Evolutionary conservation across 441 rosid genomes (phyloP), one percentile per base, ranked within the genome.

Genomic region (Isatis lusitanica): DNA sequence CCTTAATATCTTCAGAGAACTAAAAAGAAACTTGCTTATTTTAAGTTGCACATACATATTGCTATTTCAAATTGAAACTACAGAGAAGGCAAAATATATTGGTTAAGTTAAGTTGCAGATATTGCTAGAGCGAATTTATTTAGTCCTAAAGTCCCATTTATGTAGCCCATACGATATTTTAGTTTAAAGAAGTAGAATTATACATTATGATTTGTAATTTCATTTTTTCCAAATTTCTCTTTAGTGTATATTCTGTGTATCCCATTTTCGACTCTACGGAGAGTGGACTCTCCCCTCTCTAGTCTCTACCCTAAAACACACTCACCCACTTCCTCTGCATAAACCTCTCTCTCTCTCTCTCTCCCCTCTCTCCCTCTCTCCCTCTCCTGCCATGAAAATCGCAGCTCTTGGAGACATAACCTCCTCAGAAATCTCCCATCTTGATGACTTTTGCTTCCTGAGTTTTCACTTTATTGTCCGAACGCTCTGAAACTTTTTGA

Each of bases 291-390:
- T 63, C 51, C 28, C 13, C 63, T 50, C 78, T 6, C 7, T 6
- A 5, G 66, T 64, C 79, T 70, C 79, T 76, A 76, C 79, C 79
- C 75, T 76, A 76, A 70, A 70, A 75, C 69, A 62, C 79, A 70
- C 66, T 62, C 61, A 63, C 75, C 70, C 75, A 63, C 75, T 63
- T 75, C 74, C 52, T 68, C 74, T 68, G 74, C 46, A 53, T 63
- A 70, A 58, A 70, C 58, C 65, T 47, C 66, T 59, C 73, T 52
- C 65, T 47, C 66, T 59, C 73, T 52, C 38, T 60, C 55, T 56
- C 56, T 33, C 43, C 12, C 1, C n/a, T 75, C 73, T 68, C 79
- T 74, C n/a, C 73, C 73, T 68, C 79, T 74, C 77, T 75, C 76
- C 64, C 68, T 65, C 40, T 60, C 59, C 39, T 57, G 44, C 42